These are phyloP conservation scores for Fraxinus xanthoxyloides DNA, from an alignment of 305 asterid species.

Conservation along the genomic window DNA sequence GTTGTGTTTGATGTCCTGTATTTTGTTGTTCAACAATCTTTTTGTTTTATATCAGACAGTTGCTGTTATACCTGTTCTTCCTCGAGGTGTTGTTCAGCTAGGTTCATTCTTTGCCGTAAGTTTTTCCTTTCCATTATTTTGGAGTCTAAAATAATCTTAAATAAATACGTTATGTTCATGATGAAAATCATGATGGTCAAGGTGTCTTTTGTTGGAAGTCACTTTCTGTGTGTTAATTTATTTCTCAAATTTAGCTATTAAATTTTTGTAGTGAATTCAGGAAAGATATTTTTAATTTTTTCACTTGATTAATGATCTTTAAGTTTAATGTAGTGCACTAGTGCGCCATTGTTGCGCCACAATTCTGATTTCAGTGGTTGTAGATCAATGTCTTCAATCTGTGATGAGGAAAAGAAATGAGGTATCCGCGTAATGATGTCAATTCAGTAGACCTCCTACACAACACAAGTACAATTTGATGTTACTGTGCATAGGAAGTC, in stretches of 20 bases:
- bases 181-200: neutral
- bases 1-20: neutral
- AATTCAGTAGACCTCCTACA: neutral
- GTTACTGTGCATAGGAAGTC: neutral
- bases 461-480: neutral
- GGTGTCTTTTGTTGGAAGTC: neutral
- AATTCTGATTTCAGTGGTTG: neutral
- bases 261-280: neutral
- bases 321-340: neutral
- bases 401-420: neutral
- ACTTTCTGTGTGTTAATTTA: neutral
- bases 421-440: neutral
- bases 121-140: conserved; percentile 13
- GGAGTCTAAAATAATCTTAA: neutral
- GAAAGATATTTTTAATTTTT: neutral
- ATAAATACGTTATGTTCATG: neutral
- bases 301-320: neutral
- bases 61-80: conserved; percentile 71
- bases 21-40: neutral
- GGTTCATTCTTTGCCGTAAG: conserved; percentile 62
- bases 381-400: neutral
- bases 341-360: neutral
- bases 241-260: neutral
- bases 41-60: conserved; percentile 45
- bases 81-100: conserved; percentile 77